Conservation (phyloP, 1,284 basidiomycete species). For the Ustilago loliicola region DNA sequence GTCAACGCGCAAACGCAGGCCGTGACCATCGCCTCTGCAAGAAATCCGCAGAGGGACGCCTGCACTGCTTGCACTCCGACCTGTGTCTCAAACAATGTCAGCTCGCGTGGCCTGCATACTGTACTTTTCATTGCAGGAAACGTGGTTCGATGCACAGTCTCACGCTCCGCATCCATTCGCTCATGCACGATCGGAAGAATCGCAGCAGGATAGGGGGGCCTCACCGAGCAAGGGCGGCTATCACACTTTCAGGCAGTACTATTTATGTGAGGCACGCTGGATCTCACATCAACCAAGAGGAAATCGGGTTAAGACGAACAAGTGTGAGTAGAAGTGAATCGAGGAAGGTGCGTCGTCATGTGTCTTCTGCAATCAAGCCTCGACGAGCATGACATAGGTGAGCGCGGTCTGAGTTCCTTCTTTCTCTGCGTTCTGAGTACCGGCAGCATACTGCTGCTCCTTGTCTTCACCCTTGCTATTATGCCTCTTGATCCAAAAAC, state of each 20-base stretch:
- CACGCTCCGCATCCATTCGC: not conserved
- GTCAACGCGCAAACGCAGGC: slow-evolving; percentile 3
- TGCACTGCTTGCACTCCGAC: slow-evolving; percentile 2
- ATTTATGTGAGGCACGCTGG: not conserved
- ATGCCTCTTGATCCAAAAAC: not conserved
- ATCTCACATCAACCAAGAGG: not conserved
- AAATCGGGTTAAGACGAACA: not conserved
- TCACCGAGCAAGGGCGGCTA: too few relatives aligned
- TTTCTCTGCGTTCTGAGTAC: not conserved
- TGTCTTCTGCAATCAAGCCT: slow-evolving; percentile 1
- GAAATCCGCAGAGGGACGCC: not conserved
- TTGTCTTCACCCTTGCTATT: not conserved
- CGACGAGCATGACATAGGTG: slow-evolving; percentile 26
- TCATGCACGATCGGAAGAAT: slow-evolving; percentile 1
- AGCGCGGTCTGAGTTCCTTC: not conserved
- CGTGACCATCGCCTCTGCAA: slow-evolving; percentile 6
- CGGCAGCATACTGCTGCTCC: not conserved
- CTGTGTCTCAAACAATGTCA: not conserved
- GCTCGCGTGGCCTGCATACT: not conserved
- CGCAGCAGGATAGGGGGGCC: not conserved
- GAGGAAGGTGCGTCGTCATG: slow-evolving; percentile 6
- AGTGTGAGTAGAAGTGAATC: not conserved
- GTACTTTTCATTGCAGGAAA: not conserved
- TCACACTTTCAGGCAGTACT: not conserved
- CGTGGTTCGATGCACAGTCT: not conserved